Conservation (phyloP, 2,329 filamentous ascomycete species). For the Fusarium dlaminii region DNA sequence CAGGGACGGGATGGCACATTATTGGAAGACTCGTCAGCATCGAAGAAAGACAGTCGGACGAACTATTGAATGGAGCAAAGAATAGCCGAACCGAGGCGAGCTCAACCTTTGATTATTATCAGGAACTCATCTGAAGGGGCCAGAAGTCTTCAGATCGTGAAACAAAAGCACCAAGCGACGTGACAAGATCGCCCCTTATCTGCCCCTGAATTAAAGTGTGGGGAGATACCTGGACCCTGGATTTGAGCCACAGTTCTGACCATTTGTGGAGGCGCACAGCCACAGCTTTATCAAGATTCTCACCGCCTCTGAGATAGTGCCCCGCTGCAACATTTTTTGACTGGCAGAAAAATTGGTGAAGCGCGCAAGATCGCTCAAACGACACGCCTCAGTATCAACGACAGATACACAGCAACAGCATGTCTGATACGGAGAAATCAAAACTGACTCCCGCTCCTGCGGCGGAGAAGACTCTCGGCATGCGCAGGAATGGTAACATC, state of each 20-base stretch:
- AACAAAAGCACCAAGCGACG: slow-evolving; percentile 34
- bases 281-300: slow-evolving; percentile 12
- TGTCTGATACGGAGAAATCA: slow-evolving; percentile 53
- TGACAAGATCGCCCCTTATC: slow-evolving; percentile 34
- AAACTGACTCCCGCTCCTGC: slow-evolving; percentile 49
- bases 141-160: slow-evolving; percentile 21
- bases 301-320: slow-evolving; percentile 34
- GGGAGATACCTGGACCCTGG: slow-evolving; percentile 35
- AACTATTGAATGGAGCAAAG: slow-evolving; percentile 13
- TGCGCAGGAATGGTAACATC: slow-evolving; percentile 82
- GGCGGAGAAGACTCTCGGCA: slow-evolving; percentile 62
- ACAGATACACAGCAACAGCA: slow-evolving; percentile 42
- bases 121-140: slow-evolving; percentile 13
- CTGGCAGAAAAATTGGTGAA: slow-evolving; percentile 44
- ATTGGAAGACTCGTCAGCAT: slow-evolving; percentile 18
- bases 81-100: background rate
- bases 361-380: slow-evolving; percentile 9
- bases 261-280: slow-evolving; percentile 13
- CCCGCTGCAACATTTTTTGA: slow-evolving; percentile 38
- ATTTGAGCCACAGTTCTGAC: slow-evolving; percentile 32
- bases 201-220: slow-evolving; percentile 37
- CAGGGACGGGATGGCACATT: slow-evolving; percentile 17
- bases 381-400: slow-evolving; percentile 11
- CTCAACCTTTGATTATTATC: background rate
- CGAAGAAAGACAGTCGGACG: background rate